Base-by-base conservation (phyloP, 2,329 filamentous ascomycete species). In the Penicillium occitanis region DNA sequence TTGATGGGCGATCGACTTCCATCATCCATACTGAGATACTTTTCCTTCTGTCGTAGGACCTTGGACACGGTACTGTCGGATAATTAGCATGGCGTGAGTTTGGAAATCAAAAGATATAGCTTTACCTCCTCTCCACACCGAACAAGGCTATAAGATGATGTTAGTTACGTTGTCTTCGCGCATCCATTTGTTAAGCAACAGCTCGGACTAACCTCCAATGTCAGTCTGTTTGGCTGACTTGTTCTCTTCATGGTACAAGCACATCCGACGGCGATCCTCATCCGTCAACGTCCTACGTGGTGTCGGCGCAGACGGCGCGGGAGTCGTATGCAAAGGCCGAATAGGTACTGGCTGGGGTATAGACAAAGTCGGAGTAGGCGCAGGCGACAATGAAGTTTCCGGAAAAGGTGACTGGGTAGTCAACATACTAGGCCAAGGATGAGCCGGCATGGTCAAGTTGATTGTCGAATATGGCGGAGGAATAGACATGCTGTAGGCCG, bases 121-220 rank as follows among this genome's bases (percentile, higher is more conserved):
- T 69, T 69, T 88, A 98, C 95, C 95, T 98, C 90, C 95, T 85
- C 81, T 99, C 95, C 62, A 99, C 95, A 42, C 93, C 94, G 80
- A 99, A 99, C 76, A 93, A 88, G 67, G 90, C 90, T 91, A 71
- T 40, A 44, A 50, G 30, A 42, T 61, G 19, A 30, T 28, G 50
- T 51, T 28, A 25, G 63, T 75, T 63, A 78, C 71, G 1, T 28
- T 63, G 42, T 60, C 55, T 59, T 11, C 33, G 10, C n/a, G 10
- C 10, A 25, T 59, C 25, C 57, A 46, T 25, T 60, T 46, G n/a
- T n/a, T 42, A 10, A 33, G 37, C 10, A 17, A 33, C 5, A 14
- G 19, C 33, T 17, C 13, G 11, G 11, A 42, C 57, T 60, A 11
- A 91, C 89, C 86, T 80, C 95, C 95, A 79, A 99, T 99, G 75